These are phyloP conservation scores for Hyphopichia buzzinii DNA, from an alignment of 1,139 yeast species.

Conservation along the genomic window DNA sequence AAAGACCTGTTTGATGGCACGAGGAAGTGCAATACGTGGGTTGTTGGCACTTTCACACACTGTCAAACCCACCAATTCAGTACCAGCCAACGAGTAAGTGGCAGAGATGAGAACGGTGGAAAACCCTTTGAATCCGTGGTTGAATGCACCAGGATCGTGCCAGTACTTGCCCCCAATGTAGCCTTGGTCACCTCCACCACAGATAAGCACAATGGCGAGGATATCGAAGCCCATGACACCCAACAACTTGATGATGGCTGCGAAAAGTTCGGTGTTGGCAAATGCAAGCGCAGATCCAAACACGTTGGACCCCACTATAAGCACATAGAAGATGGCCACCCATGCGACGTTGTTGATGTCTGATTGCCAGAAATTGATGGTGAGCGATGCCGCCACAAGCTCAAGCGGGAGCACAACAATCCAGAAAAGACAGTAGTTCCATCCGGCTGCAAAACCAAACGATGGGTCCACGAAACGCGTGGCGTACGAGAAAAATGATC, in stretches of 20 bases:
- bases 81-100: slow-evolving; percentile 44
- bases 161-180: slow-evolving; percentile 57
- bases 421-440: slow-evolving; percentile 72
- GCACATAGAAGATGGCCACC: slow-evolving; percentile 62
- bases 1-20: slow-evolving; percentile 44
- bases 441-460: slow-evolving; percentile 74
- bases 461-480: slow-evolving; percentile 66
- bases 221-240: slow-evolving; percentile 68
- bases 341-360: slow-evolving; percentile 60
- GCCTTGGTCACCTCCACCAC: slow-evolving; percentile 64
- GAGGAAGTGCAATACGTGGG: slow-evolving; percentile 39
- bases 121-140: slow-evolving; percentile 58
- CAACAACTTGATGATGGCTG: slow-evolving; percentile 58
- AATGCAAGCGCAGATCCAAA: slow-evolving; percentile 58
- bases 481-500: slow-evolving; percentile 69
- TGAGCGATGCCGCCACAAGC: slow-evolving; percentile 67
- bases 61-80: slow-evolving; percentile 43
- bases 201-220: slow-evolving; percentile 62
- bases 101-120: slow-evolving; percentile 41
- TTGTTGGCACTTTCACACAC: slow-evolving; percentile 36
- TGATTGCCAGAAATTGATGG: slow-evolving; percentile 65
- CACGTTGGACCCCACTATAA: slow-evolving; percentile 55
- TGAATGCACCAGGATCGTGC: slow-evolving; percentile 62
- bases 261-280: slow-evolving; percentile 65
- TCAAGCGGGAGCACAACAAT: slow-evolving; percentile 67